Evolutionary conservation across 768 basidiomycete species (phyloP).

Genomic region (Kwoniella dejecticola): DNA sequence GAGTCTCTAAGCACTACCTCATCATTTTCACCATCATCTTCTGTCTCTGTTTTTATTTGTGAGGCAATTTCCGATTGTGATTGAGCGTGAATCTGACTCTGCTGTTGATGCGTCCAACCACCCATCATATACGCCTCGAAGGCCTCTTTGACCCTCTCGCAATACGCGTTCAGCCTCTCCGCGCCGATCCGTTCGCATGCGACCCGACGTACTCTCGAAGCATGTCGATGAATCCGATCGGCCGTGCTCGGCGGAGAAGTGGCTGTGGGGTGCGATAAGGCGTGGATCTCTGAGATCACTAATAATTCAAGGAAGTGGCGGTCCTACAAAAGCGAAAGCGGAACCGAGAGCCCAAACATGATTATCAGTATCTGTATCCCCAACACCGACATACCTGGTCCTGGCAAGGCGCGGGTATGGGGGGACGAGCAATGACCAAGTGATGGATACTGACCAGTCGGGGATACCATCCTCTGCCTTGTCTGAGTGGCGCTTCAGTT

Average conservation of each 20-base stretch:
- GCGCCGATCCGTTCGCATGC: constrained; percentile 53
- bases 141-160: constrained; percentile 53
- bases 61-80: neutral
- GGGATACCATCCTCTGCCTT: constrained; percentile 54
- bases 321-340: constrained; percentile 41
- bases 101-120: constrained; percentile 14
- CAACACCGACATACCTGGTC: no score
- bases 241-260: constrained; percentile 16
- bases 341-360: no score
- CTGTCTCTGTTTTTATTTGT: neutral
- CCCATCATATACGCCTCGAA: constrained; percentile 52
- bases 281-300: constrained; percentile 52
- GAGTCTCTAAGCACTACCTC: no score
- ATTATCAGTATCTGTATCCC: no score
- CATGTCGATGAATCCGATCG: constrained; percentile 50
- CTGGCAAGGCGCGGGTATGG: no score
- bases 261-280: constrained; percentile 46
- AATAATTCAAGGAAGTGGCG: constrained; percentile 54
- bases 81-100: neutral
- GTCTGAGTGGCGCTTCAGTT: constrained; percentile 50
- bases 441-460: constrained; percentile 36
- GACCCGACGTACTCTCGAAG: constrained; percentile 49
- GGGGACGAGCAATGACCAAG: neutral
- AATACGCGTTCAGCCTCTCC: constrained; percentile 53
- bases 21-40: constrained; percentile 3